phyloP scores from a whole-genome alignment of 2,329 filamentous ascomycete species.

The Alternaria atra region DNA sequence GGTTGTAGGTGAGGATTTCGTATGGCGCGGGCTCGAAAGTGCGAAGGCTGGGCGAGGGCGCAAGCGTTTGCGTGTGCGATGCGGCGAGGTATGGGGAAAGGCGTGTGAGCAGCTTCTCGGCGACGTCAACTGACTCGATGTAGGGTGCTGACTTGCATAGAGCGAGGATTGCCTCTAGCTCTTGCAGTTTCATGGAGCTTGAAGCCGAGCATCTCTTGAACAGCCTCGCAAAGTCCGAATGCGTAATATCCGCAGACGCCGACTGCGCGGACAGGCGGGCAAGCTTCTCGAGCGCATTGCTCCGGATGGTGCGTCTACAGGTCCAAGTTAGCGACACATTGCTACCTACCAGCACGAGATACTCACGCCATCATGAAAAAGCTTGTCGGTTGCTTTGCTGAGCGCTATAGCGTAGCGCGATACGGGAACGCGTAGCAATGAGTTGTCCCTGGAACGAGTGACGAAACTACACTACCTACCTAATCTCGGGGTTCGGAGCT shows the following conservation, averaged over 20 bases:
- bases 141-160: constrained; percentile 88
- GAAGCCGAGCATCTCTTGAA: constrained; percentile 51
- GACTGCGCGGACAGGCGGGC: constrained; percentile 57
- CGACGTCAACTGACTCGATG: constrained; percentile 74
- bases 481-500: constrained; percentile 20
- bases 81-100: constrained; percentile 86
- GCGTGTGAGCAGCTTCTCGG: constrained; percentile 79
- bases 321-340: not conserved
- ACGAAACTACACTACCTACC: constrained; percentile 16
- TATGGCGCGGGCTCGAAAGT: constrained; percentile 87
- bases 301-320: constrained; percentile 51
- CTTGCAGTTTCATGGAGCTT: constrained; percentile 72
- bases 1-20: constrained; percentile 80
- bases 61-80: constrained; percentile 79
- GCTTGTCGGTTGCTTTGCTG: not conserved
- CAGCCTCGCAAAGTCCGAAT: constrained; percentile 53
- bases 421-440: constrained; percentile 9
- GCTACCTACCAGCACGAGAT: not conserved
- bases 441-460: constrained; percentile 16
- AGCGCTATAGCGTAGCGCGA: constrained; percentile 14
- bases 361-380: constrained; percentile 11
- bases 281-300: constrained; percentile 61
- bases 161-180: constrained; percentile 90
- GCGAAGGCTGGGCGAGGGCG: constrained; percentile 81
- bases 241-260: constrained; percentile 33